Conservation (phyloP, 257 asterid genomes). For the Mitragyna speciosa region DNA sequence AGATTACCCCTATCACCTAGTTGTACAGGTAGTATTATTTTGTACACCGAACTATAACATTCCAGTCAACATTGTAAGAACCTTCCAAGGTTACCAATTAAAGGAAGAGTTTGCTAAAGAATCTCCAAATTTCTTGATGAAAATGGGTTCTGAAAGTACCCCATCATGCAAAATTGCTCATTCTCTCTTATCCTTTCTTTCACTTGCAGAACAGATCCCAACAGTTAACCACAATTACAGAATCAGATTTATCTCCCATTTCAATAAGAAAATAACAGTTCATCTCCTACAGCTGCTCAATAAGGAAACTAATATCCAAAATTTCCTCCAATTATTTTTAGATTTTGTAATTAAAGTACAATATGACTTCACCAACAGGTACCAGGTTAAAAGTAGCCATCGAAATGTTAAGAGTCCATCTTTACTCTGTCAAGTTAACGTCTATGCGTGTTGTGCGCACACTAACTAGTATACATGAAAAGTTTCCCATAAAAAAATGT, state of each 20-base stretch:
- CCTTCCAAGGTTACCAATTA: not conserved
- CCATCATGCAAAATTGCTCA: not conserved
- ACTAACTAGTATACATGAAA: not conserved
- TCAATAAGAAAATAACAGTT: not conserved
- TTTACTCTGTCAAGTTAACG: not conserved
- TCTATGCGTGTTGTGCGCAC: not conserved
- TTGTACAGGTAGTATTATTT: not conserved
- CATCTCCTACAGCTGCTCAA: not conserved
- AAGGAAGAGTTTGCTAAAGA: not conserved
- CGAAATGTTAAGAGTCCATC: not conserved
- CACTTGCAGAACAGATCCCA: not conserved
- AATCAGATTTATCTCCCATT: not conserved
- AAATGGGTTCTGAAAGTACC: not conserved
- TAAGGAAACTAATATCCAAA: not conserved
- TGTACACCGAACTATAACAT: not conserved
- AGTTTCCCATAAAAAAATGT: not conserved
- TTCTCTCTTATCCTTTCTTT: not conserved
- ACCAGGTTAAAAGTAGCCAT: not conserved
- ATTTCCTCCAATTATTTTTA: not conserved
- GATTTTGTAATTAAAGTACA: not conserved
- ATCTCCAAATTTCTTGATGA: not conserved
- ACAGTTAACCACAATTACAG: not conserved
- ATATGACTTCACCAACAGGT: not conserved
- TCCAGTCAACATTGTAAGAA: not conserved
- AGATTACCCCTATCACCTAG: too few species aligned